phyloP scores from a whole-genome alignment of 352 stramenopile species.

The Pythium biforme region DNA sequence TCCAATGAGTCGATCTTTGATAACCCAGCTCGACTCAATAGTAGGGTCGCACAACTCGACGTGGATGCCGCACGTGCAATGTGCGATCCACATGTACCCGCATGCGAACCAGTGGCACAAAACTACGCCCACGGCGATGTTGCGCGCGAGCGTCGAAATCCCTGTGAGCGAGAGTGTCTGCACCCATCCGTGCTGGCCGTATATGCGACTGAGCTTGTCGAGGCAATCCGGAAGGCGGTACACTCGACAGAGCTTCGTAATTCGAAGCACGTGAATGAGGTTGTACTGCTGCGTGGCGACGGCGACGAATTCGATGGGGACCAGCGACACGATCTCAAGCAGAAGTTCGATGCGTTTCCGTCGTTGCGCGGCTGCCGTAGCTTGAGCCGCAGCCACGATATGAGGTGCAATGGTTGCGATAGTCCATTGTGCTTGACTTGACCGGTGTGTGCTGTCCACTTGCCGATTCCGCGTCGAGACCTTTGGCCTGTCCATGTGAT shows the following conservation, averaged over 20 bases:
- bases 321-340: constrained; percentile 48
- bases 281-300: constrained; percentile 44
- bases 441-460: constrained; percentile 18
- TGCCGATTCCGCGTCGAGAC: constrained; percentile 34
- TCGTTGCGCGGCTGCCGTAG: constrained; percentile 7
- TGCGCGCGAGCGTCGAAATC: constrained; percentile 46
- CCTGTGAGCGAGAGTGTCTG: constrained; percentile 58
- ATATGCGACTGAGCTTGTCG: constrained; percentile 43
- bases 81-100: constrained; percentile 68
- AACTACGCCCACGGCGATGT: constrained; percentile 34
- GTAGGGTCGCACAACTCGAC: constrained; percentile 43
- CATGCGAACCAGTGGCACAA: constrained; percentile 62
- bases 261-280: constrained; percentile 49
- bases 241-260: constrained; percentile 62
- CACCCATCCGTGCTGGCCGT: constrained; percentile 44
- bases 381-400: constrained; percentile 15
- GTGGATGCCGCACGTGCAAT: constrained; percentile 51
- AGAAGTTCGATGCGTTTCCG: constrained; percentile 39
- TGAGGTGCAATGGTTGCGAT: constrained; percentile 37
- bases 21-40: constrained; percentile 58
- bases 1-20: constrained; percentile 49
- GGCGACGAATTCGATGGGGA: constrained; percentile 54
- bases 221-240: constrained; percentile 44
- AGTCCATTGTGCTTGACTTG: constrained; percentile 43
- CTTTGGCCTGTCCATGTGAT: constrained; percentile 29